Evolutionary conservation across 2,329 filamentous ascomycete genomes (phyloP).

Genomic region (Kalmusia sp.): DNA sequence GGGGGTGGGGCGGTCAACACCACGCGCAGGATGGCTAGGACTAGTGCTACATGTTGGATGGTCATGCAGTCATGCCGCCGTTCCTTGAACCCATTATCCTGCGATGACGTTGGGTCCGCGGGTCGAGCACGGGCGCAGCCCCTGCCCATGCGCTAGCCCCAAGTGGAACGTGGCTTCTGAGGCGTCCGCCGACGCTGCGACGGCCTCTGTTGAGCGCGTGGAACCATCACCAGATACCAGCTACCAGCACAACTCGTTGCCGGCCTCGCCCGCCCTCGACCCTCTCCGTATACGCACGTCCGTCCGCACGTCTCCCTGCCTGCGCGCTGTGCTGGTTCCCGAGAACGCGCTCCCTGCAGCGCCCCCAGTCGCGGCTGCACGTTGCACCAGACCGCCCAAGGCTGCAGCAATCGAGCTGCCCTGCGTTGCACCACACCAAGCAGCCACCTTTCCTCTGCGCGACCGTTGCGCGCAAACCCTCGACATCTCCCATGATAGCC

Average conservation of each 20-base stretch:
- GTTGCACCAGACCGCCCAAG: constrained; percentile 6
- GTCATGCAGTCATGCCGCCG: constrained; percentile 2
- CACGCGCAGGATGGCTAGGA: neutral
- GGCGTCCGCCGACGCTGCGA: neutral
- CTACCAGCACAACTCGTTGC: neutral
- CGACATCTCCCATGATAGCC: constrained; percentile 35
- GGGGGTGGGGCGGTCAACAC: neutral
- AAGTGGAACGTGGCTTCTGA: constrained; percentile 4
- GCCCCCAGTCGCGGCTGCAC: neutral
- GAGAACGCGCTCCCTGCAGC: too few relatives aligned
- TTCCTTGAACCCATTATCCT: neutral
- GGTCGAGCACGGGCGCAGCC: neutral
- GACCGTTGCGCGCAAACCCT: constrained; percentile 11
- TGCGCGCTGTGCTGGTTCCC: too few relatives aligned
- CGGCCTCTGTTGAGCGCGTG: neutral
- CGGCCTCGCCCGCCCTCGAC: neutral
- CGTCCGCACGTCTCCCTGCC: neutral
- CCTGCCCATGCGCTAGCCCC: neutral
- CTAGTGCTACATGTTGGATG: neutral
- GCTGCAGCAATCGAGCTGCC: constrained; percentile 4
- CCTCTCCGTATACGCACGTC: neutral
- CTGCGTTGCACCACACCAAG: neutral
- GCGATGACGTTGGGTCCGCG: constrained; percentile 11
- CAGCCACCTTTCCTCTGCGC: constrained; percentile 20
- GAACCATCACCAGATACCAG: constrained; percentile 1